A percentile compares a stretch with the other conserved stretches of the same genome.
phyloP scores from a whole-genome alignment of 495 filamentous ascomycete genomes.

The Niebla homalea region DNA sequence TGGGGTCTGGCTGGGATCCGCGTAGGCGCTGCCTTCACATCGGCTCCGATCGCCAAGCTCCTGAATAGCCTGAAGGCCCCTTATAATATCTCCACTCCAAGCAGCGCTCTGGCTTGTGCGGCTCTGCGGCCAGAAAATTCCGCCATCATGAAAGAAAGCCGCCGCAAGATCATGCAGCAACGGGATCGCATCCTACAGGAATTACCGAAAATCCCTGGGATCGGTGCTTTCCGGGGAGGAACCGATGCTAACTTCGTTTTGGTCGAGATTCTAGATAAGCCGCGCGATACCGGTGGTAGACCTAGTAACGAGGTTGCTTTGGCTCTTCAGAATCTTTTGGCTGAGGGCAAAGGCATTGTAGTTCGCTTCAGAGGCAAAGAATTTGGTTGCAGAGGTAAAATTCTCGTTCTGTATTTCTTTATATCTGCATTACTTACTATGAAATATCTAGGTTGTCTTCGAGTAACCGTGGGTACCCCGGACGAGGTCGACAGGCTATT shows the following conservation, averaged over 20 bases:
- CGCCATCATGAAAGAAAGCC: conserved; percentile 55
- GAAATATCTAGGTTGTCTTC: conserved; percentile 52
- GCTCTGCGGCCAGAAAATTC: conserved; percentile 55
- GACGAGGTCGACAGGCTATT: conserved; percentile 69
- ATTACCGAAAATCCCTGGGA: conserved; percentile 59
- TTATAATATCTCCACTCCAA: conserved; percentile 83
- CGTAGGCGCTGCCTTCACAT: conserved; percentile 57
- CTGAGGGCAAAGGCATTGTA: conserved; percentile 79
- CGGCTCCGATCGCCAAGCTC: conserved; percentile 52
- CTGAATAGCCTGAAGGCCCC: conserved; percentile 90
- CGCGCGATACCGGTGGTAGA: conserved; percentile 40
- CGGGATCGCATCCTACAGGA: conserved; percentile 60
- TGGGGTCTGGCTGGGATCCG: conserved; percentile 92
- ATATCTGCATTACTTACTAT: too few relatives aligned
- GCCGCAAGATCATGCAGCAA: conserved; percentile 56
- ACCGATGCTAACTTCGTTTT: conserved; percentile 73
- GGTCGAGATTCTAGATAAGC: conserved; percentile 64
- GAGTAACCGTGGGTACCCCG: conserved; percentile 87
- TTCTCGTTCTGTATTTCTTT: too few relatives aligned
- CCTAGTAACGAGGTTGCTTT: conserved; percentile 68
- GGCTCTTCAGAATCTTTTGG: conserved; percentile 69
- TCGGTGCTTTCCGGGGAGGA: conserved; percentile 74
- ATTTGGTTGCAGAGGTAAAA: conserved; percentile 45
- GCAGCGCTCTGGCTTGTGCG: conserved; percentile 59
- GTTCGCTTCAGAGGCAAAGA: conserved; percentile 91